These are phyloP conservation scores for Pseudonectria buxi DNA, from an alignment of 2,329 filamentous ascomycete species.

Conservation along the genomic window DNA sequence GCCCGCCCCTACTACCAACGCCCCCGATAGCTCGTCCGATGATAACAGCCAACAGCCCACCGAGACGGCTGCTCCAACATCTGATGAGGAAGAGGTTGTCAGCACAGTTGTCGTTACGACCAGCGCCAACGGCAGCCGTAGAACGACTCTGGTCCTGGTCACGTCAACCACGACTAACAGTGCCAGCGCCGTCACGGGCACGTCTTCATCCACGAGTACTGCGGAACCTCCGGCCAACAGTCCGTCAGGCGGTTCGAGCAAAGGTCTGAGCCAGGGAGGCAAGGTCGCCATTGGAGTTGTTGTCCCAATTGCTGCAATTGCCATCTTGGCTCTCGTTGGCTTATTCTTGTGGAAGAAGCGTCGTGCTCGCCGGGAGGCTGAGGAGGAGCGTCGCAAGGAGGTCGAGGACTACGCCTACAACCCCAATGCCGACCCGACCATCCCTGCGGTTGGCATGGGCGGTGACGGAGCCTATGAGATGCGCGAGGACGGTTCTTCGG, in stretches of 20 bases:
- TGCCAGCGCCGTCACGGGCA: slow-evolving; percentile 4
- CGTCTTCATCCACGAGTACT: slow-evolving; percentile 19
- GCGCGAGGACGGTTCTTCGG: slow-evolving; percentile 67
- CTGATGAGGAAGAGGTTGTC: slow-evolving; percentile 10
- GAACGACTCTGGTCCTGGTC: slow-evolving; percentile 22
- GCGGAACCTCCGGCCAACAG: slow-evolving; percentile 23
- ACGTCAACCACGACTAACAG: slow-evolving; percentile 18
- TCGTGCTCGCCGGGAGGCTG: slow-evolving; percentile 75
- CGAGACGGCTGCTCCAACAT: slow-evolving; percentile 4
- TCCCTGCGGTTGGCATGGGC: slow-evolving; percentile 44
- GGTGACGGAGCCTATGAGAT: slow-evolving; percentile 61
- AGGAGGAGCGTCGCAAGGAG: slow-evolving; percentile 88
- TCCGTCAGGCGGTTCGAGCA: slow-evolving; percentile 20
- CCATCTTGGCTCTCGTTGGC: slow-evolving; percentile 66
- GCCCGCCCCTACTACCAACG: slow-evolving; percentile 9
- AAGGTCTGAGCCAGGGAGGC: slow-evolving; percentile 52
- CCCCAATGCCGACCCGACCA: slow-evolving; percentile 87
- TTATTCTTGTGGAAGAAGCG: slow-evolving; percentile 85
- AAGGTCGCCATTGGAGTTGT: slow-evolving; percentile 91
- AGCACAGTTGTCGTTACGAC: slow-evolving; percentile 20
- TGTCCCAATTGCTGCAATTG: slow-evolving; percentile 84
- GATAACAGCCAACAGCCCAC: slow-evolving; percentile 3
- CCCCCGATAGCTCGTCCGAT: slow-evolving; percentile 8
- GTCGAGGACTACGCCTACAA: slow-evolving; percentile 97
- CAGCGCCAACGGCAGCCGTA: slow-evolving; percentile 10